Evolutionary conservation across 352 stramenopile species (phyloP), one percentile per base, ranked within the genome.

Genomic region (Pythium aphanidermatum): DNA sequence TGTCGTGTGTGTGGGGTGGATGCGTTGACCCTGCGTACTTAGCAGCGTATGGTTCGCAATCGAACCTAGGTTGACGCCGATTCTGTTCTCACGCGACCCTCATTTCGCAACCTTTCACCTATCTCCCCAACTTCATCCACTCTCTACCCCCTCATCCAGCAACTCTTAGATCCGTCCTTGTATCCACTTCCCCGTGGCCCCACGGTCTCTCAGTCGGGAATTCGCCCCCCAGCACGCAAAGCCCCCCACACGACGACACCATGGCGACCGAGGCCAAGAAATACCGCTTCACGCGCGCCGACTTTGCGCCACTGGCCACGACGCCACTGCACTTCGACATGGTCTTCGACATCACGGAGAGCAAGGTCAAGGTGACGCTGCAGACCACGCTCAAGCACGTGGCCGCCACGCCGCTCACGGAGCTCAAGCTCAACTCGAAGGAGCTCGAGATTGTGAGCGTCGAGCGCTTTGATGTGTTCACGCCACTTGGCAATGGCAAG

Each of bases 261-360:
- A 51, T 29, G 8, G 26, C 28, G 33, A 36, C 31, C 13, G 53
- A 45, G 14, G 21, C 46, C 48, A 88, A 83, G 63, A 86, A 68
- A 39, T 90, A 86, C 45, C 77, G 77, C 51, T 90, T 85, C 50
- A 83, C 71, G 29, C 72, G 74, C 36, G 39, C 66, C 12, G 68
- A 90, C 50, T 90, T 90, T 43, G 51, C 69, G 46, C 68, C 77
- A 23, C 60, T 90, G 37, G 39, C 48, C 7, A 87, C 75, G 21
- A 79, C 74, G 58, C 77, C 77, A 13, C 55, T 90, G 35, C 77
- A 90, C 61, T 85, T 85, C 27, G 72, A 90, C 59, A 85, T 87
- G 74, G 67, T 86, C 1, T 90, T 90, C 31, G 77, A 87, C 44
- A 68, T 90, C n/a, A 71, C 68, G 4, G 68, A 86, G 49, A 49